Conservation (phyloP, 257 asterid genomes). For the Vinca minor region DNA sequence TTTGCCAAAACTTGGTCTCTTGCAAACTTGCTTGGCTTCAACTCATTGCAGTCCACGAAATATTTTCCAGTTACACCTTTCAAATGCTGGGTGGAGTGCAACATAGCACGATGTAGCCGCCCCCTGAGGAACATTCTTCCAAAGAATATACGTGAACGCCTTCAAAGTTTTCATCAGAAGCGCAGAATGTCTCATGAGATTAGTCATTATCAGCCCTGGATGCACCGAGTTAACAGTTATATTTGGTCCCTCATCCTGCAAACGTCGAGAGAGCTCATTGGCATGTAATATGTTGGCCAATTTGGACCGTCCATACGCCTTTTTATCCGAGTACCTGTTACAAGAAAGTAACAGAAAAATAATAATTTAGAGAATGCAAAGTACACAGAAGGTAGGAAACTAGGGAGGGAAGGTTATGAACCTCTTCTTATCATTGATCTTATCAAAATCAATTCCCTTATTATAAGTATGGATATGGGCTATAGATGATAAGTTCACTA, state of each 20-base stretch:
- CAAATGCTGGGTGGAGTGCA: slow-evolving; percentile 52
- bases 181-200: slow-evolving; percentile 64
- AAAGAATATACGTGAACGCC: slow-evolving; percentile 40
- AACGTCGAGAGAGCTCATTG: slow-evolving; percentile 61
- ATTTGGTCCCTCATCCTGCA: slow-evolving; percentile 79
- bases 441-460: slow-evolving; percentile 52
- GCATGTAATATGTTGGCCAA: slow-evolving; percentile 73
- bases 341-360: too few relatives aligned
- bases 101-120: slow-evolving; percentile 76
- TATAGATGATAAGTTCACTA: slow-evolving; percentile 66
- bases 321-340: slow-evolving; percentile 69
- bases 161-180: slow-evolving; percentile 35
- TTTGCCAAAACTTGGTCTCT: slow-evolving; percentile 37
- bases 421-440: slow-evolving; percentile 52
- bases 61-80: slow-evolving; percentile 53
- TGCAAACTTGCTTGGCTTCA: slow-evolving; percentile 31
- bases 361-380: background rate
- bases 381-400: background rate
- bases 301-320: slow-evolving; percentile 85
- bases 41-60: slow-evolving; percentile 50
- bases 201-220: slow-evolving; percentile 85
- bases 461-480: slow-evolving; percentile 59
- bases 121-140: slow-evolving; percentile 90
- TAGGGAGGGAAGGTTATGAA: slow-evolving; percentile 8
- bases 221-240: slow-evolving; percentile 77